Evolutionary conservation across 2,329 filamentous ascomycete genomes (phyloP), one percentile per base, ranked within the genome.

Genomic region (Pseudohalonectria lignicola): DNA sequence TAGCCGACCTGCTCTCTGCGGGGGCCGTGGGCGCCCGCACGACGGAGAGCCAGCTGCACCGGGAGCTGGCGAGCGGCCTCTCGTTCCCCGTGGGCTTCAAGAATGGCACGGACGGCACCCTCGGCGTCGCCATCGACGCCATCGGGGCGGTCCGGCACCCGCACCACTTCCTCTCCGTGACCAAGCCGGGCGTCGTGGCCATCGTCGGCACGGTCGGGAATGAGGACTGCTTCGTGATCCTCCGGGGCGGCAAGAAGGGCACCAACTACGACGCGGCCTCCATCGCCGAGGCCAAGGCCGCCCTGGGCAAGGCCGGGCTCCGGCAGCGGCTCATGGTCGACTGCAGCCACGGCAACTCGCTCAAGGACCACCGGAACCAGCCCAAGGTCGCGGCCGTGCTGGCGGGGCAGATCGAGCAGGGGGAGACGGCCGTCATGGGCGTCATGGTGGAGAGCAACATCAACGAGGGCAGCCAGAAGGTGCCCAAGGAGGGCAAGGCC

Each of bases 361-460:
- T 82, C 56, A 98, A 98, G 74, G 78, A 96, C 63, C 90, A 96
- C 72, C 87, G 79, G 66, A 98, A 96, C 63, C 92, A 98, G 65
- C 88, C 88, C 48, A 87, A 90, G 71, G 92, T 98, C 16, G 88
- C 87, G 4, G 79, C 77, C 36, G 74, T 70, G 10, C 60, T 98
- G 41, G 87, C 85, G 2, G 79, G 84, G 53, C 92, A 98, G 64
- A 84, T 98, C 43, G 71, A 80, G 39, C 76, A 73, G 41, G 92
- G 92, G 26, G 90, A 96, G 66, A 73, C 74, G 3, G 82, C 70
- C 35, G 92, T 98, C 54, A 90, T 95, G 77, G 92, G 92, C 52
- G 86, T 96, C 43, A 98, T 98, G 92, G 94, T 98, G 53, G 92
- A 98, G 69, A 93, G 85, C 61, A 85, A 96, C 61, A 93, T 96